These are phyloP conservation scores for Naganishia friedmannii DNA, from an alignment of 768 basidiomycete species.

Conservation along the genomic window DNA sequence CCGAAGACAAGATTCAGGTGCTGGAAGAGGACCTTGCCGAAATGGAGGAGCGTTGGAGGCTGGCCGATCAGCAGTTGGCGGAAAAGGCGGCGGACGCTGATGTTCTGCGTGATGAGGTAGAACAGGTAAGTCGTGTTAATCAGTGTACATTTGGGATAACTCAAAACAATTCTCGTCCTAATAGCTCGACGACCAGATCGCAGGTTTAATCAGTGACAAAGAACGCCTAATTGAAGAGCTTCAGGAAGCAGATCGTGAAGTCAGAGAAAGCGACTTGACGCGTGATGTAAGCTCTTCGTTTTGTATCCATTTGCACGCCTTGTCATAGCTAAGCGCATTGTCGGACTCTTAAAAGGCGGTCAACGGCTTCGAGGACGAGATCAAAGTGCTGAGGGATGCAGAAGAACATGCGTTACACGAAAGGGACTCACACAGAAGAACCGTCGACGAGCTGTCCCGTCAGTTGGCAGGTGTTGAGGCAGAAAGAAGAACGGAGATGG, in stretches of 20 bases:
- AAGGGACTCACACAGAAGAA: conserved; percentile 31
- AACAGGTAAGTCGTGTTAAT: conserved; percentile 7
- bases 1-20: conserved; percentile 11
- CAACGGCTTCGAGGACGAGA: conserved; percentile 16
- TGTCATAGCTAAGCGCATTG: background rate
- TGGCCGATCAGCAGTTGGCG: conserved; percentile 59
- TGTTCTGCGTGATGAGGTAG: conserved; percentile 34
- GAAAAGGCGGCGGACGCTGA: conserved; percentile 71
- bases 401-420: conserved; percentile 28
- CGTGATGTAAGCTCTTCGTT: conserved; percentile 2
- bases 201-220: conserved; percentile 35
- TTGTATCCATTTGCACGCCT: background rate
- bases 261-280: conserved; percentile 20
- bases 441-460: conserved; percentile 40
- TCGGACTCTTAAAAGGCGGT: conserved; percentile 3
- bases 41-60: conserved; percentile 24
- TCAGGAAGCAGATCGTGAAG: conserved; percentile 15
- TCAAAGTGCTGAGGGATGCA: conserved; percentile 13
- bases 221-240: conserved; percentile 36
- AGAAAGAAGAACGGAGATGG: conserved; percentile 42
- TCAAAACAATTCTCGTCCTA: background rate
- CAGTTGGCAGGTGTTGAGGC: conserved; percentile 52
- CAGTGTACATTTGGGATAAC: background rate
- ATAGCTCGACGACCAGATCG: conserved; percentile 19
- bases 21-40: conserved; percentile 30